Evolutionary conservation across 208 protist genomes (phyloP).

Genomic region (Leishmania amazonensis): DNA sequence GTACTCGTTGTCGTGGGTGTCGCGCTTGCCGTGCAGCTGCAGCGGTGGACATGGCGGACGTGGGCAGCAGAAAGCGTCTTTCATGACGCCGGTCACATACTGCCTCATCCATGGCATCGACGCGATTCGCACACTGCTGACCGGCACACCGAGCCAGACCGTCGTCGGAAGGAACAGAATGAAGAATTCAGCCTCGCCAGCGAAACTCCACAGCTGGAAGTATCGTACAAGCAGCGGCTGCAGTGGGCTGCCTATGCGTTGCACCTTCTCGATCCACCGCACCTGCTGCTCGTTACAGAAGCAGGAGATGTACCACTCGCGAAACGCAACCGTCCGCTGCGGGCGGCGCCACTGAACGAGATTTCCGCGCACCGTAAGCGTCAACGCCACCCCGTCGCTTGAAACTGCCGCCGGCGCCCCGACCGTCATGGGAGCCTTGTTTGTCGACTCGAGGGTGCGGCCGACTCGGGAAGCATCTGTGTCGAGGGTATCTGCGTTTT

Average conservation of each 20-base stretch:
- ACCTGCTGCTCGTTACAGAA: slow-evolving; percentile 66
- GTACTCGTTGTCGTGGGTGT: slow-evolving; percentile 68
- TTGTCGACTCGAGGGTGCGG: background rate
- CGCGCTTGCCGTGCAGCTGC: slow-evolving; percentile 44
- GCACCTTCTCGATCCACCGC: slow-evolving; percentile 37
- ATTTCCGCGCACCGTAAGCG: slow-evolving; percentile 8
- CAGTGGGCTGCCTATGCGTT: slow-evolving; percentile 33
- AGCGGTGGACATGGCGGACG: slow-evolving; percentile 74
- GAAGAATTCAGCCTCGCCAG: slow-evolving; percentile 79
- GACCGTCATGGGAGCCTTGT: slow-evolving; percentile 1
- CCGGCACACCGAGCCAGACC: slow-evolving; percentile 43
- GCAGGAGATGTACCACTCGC: slow-evolving; percentile 73
- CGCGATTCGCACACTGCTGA: slow-evolving; percentile 34
- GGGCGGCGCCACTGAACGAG: slow-evolving; percentile 36
- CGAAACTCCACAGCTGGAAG: slow-evolving; percentile 66
- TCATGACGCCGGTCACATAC: slow-evolving; percentile 64
- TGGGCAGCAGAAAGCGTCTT: slow-evolving; percentile 63
- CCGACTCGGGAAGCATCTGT: background rate
- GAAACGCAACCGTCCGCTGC: slow-evolving; percentile 36
- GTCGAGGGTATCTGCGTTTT: background rate
- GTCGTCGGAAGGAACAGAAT: slow-evolving; percentile 58
- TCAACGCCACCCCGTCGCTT: background rate
- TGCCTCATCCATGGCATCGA: slow-evolving; percentile 66
- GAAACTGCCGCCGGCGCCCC: slow-evolving; percentile 5
- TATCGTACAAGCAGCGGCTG: slow-evolving; percentile 43